A percentile compares a stretch with the other conserved stretches of the same genome.
These are phyloP conservation scores for Leishmania mexicana DNA, from an alignment of 208 protist genomes.

Conservation along the genomic window DNA sequence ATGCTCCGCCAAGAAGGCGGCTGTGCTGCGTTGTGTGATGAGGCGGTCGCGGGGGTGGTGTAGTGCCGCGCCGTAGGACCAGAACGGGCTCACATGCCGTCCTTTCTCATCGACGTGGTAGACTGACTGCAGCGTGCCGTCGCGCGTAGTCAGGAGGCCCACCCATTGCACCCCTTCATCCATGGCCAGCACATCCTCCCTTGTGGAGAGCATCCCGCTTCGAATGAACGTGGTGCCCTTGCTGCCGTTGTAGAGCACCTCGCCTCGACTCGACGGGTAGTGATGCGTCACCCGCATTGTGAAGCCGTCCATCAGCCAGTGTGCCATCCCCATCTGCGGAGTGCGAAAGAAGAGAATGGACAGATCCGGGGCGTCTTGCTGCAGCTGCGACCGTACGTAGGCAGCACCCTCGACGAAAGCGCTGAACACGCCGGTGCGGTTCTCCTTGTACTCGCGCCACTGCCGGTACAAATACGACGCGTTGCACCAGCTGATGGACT, in stretches of 20 bases:
- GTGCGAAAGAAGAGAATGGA: conserved; percentile 68
- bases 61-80: conserved; percentile 40
- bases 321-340: conserved; percentile 46
- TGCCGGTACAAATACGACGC: conserved; percentile 51
- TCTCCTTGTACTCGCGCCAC: conserved; percentile 79
- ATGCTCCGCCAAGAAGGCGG: conserved; percentile 59
- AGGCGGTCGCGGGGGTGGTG: conserved; percentile 47
- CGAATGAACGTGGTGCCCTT: conserved; percentile 27
- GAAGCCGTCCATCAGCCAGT: conserved; percentile 53
- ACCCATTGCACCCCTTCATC: conserved; percentile 79
- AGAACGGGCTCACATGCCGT: conserved; percentile 51
- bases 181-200: conserved; percentile 65
- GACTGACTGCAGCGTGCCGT: conserved; percentile 39
- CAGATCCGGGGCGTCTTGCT: conserved; percentile 39
- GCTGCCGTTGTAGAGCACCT: conserved; percentile 30
- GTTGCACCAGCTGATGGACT: conserved; percentile 69
- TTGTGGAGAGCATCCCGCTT: conserved; percentile 51
- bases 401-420: conserved; percentile 60
- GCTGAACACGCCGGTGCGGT: conserved; percentile 60
- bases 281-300: conserved; percentile 73
- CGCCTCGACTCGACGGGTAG: conserved; percentile 63
- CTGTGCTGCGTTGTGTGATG: conserved; percentile 47
- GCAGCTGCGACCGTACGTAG: conserved; percentile 54
- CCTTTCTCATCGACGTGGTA: conserved; percentile 44
- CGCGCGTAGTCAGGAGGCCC: conserved; percentile 51